Evolutionary conservation across 176 grass and related monocot species (phyloP).

Genomic region (Saccharum spontaneum): DNA sequence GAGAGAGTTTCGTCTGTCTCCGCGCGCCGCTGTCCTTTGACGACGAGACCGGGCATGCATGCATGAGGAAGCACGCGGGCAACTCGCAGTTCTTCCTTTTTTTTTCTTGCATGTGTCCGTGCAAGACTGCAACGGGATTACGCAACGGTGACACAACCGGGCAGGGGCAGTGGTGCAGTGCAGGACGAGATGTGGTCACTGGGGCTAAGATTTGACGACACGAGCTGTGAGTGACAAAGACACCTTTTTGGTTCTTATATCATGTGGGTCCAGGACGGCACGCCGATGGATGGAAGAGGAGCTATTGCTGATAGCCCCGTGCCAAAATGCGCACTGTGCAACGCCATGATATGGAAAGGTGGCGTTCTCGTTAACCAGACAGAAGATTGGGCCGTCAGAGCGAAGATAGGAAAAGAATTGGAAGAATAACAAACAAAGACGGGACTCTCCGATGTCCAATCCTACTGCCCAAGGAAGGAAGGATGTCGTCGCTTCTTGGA

Average conservation of each 20-base stretch:
- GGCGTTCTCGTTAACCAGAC: background rate
- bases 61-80: background rate
- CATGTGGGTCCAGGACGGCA: background rate
- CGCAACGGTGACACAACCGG: background rate
- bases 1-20: background rate
- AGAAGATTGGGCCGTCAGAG: background rate
- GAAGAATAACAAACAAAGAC: background rate
- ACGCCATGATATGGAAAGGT: background rate
- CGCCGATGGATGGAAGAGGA: background rate
- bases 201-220: conserved; percentile 29
- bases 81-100: background rate
- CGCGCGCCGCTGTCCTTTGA: background rate
- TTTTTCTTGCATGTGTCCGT: too few relatives aligned
- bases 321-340: conserved; percentile 12
- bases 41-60: conserved; percentile 13
- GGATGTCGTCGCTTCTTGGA: background rate
- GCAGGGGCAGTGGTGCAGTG: background rate
- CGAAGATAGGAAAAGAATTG: background rate
- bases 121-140: background rate
- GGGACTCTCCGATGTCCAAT: background rate
- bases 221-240: conserved; percentile 17
- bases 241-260: background rate
- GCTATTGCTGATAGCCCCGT: background rate
- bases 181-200: background rate
- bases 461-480: background rate